These are phyloP conservation scores for Eucalyptus regnans DNA, from an alignment of 345 rosid genomes.

Conservation along the genomic window DNA sequence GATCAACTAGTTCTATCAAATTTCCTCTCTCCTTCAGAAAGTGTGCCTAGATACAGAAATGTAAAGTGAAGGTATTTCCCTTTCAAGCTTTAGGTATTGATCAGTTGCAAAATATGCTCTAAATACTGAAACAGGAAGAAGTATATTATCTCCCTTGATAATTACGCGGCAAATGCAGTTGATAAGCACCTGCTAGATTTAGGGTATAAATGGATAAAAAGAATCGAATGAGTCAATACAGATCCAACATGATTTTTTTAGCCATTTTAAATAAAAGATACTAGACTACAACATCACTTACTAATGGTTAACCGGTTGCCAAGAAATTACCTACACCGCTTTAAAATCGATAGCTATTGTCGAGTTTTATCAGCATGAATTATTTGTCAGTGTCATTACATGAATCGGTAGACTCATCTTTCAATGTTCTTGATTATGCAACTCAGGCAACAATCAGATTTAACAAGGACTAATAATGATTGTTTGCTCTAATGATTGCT, in stretches of 20 bases:
- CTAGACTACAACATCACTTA: too few species aligned
- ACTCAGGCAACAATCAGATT: not conserved
- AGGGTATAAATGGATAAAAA: not conserved
- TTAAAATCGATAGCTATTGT: not conserved
- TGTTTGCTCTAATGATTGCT: too few species aligned
- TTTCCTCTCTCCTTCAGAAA: not conserved
- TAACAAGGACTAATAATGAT: not conserved
- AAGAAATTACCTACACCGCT: too few species aligned
- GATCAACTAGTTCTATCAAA: constrained; percentile 5
- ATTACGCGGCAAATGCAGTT: not conserved
- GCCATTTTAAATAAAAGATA: too few species aligned
- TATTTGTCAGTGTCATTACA: not conserved
- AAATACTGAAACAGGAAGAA: not conserved
- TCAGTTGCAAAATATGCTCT: not conserved
- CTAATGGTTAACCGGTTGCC: too few species aligned
- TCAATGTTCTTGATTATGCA: too few species aligned
- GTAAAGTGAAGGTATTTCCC: not conserved
- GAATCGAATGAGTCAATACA: too few species aligned
- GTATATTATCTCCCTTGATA: not conserved
- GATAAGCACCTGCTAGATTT: not conserved
- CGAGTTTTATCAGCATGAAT: not conserved
- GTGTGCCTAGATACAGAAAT: not conserved
- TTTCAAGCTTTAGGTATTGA: not conserved
- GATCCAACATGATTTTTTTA: too few species aligned
- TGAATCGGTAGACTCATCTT: not conserved